Evolutionary conservation across 148 eudicot species (phyloP).

Genomic region (Gaultheria prostrata): DNA sequence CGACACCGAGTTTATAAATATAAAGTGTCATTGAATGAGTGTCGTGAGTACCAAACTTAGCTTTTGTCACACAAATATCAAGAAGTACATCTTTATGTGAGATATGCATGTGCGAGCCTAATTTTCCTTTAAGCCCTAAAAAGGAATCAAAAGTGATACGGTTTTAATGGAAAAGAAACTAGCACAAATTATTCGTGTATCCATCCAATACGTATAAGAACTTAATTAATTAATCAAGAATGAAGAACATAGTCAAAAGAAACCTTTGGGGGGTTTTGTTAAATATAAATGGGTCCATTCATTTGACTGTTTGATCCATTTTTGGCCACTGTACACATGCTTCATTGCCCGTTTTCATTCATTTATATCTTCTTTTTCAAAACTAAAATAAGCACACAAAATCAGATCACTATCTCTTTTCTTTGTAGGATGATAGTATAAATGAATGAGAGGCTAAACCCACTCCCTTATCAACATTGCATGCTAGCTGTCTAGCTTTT

Average conservation of each 20-base stretch:
- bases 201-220: background rate
- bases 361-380: background rate
- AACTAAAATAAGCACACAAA: background rate
- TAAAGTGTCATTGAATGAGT: too few relatives aligned
- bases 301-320: background rate
- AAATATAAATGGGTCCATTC: background rate
- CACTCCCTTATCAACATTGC: conserved; percentile 7
- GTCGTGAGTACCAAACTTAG: too few relatives aligned
- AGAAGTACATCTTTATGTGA: background rate
- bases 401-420: background rate
- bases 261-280: background rate
- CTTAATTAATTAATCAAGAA: background rate
- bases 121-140: background rate
- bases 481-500: conserved; percentile 29
- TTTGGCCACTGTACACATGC: background rate
- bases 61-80: background rate
- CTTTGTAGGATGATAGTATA: background rate
- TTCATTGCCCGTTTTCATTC: background rate
- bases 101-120: background rate
- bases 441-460: background rate
- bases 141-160: background rate
- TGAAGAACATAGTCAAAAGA: background rate
- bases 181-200: background rate
- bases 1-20: too few relatives aligned
- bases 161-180: background rate